Evolutionary conservation across 306 rosid species (phyloP).

Genomic region (Prunus mongolica): DNA sequence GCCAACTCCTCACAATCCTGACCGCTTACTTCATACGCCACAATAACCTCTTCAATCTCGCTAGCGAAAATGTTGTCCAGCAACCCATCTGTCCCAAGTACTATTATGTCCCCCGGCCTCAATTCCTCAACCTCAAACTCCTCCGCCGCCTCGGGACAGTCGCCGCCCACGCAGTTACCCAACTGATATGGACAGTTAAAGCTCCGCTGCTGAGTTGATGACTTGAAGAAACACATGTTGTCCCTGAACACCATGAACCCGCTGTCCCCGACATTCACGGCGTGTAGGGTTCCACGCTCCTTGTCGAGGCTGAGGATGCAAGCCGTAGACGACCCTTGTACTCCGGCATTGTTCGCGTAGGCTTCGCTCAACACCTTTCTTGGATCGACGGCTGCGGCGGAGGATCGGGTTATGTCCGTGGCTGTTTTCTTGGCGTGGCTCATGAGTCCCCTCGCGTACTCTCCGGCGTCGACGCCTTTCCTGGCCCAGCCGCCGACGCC

Average conservation of each 20-base stretch:
- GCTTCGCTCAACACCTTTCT: neutral
- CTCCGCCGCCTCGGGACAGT: neutral
- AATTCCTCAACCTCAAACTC: neutral
- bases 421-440: neutral
- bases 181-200: slow-evolving; percentile 7
- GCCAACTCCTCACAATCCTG: neutral
- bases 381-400: neutral
- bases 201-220: neutral
- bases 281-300: neutral
- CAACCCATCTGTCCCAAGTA: neutral
- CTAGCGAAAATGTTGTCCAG: slow-evolving; percentile 1
- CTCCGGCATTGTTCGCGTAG: neutral
- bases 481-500: neutral
- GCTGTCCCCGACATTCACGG: neutral
- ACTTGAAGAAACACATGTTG: neutral
- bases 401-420: neutral
- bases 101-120: neutral
- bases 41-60: neutral
- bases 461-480: neutral
- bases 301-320: neutral
- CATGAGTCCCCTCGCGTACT: neutral
- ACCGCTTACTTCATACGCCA: neutral
- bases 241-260: slow-evolving; percentile 13
- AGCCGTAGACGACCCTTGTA: neutral
- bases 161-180: neutral